A percentile compares a stretch with the other conserved stretches of the same genome.
These are phyloP conservation scores for Aureobasidium namibiae DNA, from an alignment of 2,329 filamentous ascomycete genomes.

Conservation along the genomic window DNA sequence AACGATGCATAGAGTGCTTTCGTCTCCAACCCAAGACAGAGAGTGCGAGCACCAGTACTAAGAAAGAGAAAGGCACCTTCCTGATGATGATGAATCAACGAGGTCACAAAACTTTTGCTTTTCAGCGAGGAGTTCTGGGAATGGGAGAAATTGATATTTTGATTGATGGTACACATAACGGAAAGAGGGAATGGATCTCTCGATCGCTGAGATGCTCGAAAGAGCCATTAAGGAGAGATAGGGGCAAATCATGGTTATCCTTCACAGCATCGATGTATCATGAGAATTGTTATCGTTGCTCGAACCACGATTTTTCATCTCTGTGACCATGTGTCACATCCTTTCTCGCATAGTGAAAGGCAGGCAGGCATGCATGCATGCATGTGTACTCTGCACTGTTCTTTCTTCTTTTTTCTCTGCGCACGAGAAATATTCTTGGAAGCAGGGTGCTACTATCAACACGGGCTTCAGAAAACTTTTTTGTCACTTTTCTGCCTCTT, in stretches of 20 bases:
- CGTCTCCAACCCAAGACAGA: slow-evolving; percentile 65
- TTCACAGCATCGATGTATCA: neutral
- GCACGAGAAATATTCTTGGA: too few relatives aligned
- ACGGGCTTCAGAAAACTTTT: too few relatives aligned
- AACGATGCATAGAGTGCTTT: slow-evolving; percentile 14
- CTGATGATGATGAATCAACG: neutral
- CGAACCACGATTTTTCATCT: neutral
- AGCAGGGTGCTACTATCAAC: neutral
- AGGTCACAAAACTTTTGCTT: neutral
- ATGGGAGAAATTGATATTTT: neutral
- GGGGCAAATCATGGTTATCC: neutral
- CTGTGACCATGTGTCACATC: too few relatives aligned
- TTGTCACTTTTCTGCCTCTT: neutral
- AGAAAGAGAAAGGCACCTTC: neutral
- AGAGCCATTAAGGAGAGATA: neutral
- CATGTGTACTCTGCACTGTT: too few relatives aligned
- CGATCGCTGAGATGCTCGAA: neutral
- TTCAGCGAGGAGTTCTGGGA: slow-evolving; percentile 1
- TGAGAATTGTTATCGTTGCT: neutral
- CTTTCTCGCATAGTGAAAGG: too few relatives aligned
- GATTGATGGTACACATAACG: neutral
- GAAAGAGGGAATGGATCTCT: neutral
- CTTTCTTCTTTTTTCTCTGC: too few relatives aligned
- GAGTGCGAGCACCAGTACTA: neutral
- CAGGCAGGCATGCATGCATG: too few relatives aligned